Percentiles rank a stretch among this genome's conserved stretches.
These are phyloP conservation scores for Ilyonectria destructans DNA, from an alignment of 2,329 filamentous ascomycete species.

Conservation along the genomic window DNA sequence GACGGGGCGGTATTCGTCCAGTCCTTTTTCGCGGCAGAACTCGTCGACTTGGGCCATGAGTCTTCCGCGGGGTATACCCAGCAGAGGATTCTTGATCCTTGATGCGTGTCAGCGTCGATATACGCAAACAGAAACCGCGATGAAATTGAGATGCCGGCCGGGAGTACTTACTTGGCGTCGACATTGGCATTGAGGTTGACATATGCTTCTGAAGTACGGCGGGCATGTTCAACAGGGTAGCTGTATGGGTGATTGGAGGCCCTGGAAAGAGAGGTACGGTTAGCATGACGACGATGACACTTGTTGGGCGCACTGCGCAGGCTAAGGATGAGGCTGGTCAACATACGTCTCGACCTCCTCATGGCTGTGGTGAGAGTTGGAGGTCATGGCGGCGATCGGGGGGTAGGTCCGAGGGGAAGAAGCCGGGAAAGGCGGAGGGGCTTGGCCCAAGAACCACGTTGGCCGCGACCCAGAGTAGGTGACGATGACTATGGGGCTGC, in stretches of 20 bases:
- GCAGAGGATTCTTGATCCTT: conserved; percentile 65
- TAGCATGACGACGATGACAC: conserved; percentile 28
- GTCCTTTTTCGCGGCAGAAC: conserved; percentile 74
- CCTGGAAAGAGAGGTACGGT: conserved; percentile 42
- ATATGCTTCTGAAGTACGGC: conserved; percentile 50
- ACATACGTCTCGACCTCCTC: conserved; percentile 50
- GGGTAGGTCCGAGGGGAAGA: not conserved
- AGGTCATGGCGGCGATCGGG: conserved; percentile 27
- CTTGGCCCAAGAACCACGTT: conserved; percentile 13
- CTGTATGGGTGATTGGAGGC: conserved; percentile 49
- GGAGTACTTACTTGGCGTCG: conserved; percentile 61
- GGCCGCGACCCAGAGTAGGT: conserved; percentile 11
- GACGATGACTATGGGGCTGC: not conserved
- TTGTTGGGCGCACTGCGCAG: not conserved
- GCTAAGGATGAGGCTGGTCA: not conserved
- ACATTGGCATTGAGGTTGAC: conserved; percentile 64
- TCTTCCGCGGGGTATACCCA: conserved; percentile 67
- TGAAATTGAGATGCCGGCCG: not conserved
- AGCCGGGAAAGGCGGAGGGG: conserved; percentile 14
- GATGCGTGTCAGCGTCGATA: conserved; percentile 34
- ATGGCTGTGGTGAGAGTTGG: conserved; percentile 42
- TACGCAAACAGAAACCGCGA: not conserved
- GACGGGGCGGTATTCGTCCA: conserved; percentile 71
- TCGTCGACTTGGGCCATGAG: conserved; percentile 70
- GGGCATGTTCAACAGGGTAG: conserved; percentile 57